Base-by-base conservation (phyloP, 208 protist species). In the Trypanosoma caninum region DNA sequence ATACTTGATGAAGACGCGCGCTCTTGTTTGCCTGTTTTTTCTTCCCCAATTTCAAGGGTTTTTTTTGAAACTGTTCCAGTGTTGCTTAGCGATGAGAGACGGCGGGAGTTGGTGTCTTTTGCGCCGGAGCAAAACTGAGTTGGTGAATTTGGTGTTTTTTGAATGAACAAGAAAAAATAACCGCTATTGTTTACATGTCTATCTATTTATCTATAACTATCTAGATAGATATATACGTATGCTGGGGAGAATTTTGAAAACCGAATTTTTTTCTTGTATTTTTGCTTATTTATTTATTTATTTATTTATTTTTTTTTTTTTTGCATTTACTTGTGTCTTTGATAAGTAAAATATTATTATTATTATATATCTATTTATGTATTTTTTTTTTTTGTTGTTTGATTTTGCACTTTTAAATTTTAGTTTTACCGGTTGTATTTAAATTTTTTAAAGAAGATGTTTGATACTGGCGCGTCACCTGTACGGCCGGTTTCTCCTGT, bases 401-500 rank as follows among this genome's bases (percentile, higher is more conserved):
- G 5, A 18, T 59, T 59, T 51, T n/a, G 31, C 40, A 35, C 33
- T 41, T 52, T 38, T 52, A 11, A 30, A 37, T 50, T 46, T 55
- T 57, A 13, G 3, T 31, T 41, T 51, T 62, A 37, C 41, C 11
- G 6, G 35, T 33, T 40, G 10, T 38, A 37, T 38, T 28, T 11
- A 61, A 48, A 25, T 42, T 30, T 61, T 46, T n/a, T 25, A 27
- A 37, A 57, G 35, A 54, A 23, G 25, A 68, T 68, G 51, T 10
- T 64, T 0, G 37, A 44, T 22, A 18, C 27, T 16, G 11, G 2
- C 3, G n/a, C 45, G 11, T 64, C 51, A 28, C 42, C 50, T 2
- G 65, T 59, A 46, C 58, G 59, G 13, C 60, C 67, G 16, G 46
- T 73, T 0, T 73, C 67, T 10, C 67, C 59, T 18, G 58, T 67